Conservation (phyloP, 805 yeast genomes). For the Tetrapisispora fleetii region DNA sequence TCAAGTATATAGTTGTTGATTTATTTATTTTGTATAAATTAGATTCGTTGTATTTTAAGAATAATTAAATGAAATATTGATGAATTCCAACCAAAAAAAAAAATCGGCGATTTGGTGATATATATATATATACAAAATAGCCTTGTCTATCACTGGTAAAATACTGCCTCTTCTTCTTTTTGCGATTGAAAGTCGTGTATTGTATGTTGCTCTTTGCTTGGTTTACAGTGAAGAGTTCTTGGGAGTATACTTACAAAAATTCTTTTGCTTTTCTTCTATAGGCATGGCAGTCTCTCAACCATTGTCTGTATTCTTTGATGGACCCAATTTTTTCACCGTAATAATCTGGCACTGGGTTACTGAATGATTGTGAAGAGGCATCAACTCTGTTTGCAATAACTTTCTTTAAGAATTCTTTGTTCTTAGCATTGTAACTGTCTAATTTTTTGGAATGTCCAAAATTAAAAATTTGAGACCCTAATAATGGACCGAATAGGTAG, state of each 20-base stretch:
- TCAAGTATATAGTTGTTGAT: neutral
- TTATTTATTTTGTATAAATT: neutral
- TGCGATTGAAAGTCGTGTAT: too few species aligned
- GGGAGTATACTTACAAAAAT: constrained; percentile 38
- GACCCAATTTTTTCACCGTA: constrained; percentile 94
- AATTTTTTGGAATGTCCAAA: constrained; percentile 40
- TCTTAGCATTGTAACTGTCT: constrained; percentile 45
- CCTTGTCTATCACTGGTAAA: too few species aligned
- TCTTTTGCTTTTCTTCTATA: constrained; percentile 75
- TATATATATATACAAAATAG: too few species aligned
- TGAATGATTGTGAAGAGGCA: constrained; percentile 80
- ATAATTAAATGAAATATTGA: neutral
- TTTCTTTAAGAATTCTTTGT: constrained; percentile 63
- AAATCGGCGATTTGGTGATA: neutral
- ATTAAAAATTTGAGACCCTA: constrained; percentile 66
- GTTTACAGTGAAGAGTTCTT: too few species aligned
- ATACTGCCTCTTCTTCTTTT: too few species aligned
- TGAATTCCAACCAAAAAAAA: neutral
- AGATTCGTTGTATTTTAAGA: neutral
- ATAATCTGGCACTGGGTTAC: constrained; percentile 96
- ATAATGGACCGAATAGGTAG: constrained; percentile 68
- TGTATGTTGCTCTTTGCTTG: too few species aligned
- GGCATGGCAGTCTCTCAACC: constrained; percentile 93
- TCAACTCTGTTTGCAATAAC: constrained; percentile 77
- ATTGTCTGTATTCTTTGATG: constrained; percentile 76